A percentile compares a stretch with the other conserved stretches of the same genome.
Evolutionary conservation across 2,329 filamentous ascomycete species (phyloP).

Genomic region (Triangularia setosa): DNA sequence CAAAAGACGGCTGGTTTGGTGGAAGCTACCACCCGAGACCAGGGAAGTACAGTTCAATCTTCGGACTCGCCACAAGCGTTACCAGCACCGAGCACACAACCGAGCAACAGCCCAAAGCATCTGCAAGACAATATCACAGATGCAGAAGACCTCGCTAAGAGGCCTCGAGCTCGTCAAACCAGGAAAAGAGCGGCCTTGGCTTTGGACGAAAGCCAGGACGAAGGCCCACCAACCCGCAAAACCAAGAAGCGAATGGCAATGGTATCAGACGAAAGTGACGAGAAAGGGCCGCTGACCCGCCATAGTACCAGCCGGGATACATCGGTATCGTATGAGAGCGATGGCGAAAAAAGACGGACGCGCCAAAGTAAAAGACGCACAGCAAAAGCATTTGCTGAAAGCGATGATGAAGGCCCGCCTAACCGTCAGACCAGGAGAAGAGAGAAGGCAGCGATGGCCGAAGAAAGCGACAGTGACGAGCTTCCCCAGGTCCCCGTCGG

Average conservation of each 20-base stretch:
- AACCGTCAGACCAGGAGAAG: neutral
- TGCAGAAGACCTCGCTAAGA: neutral
- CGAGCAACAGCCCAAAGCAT: neutral
- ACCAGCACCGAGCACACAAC: neutral
- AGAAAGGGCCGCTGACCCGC: neutral
- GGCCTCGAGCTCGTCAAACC: neutral
- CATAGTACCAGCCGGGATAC: neutral
- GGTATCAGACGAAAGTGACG: neutral
- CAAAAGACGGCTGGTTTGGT: neutral
- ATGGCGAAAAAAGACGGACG: neutral
- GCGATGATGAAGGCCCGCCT: neutral
- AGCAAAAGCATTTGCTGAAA: neutral
- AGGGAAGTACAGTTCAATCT: neutral
- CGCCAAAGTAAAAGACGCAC: neutral
- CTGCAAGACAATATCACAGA: neutral
- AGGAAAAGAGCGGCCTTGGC: neutral
- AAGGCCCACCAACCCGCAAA: neutral
- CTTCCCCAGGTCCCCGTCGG: constrained; percentile 21
- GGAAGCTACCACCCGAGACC: neutral
- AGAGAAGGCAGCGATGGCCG: neutral
- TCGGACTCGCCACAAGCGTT: neutral
- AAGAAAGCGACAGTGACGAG: constrained; percentile 16
- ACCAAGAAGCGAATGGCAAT: neutral
- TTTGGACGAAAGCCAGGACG: neutral
- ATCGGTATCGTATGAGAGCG: neutral